Percentiles rank a stretch among this genome's conserved stretches.
Evolutionary conservation across 2,329 filamentous ascomycete genomes (phyloP).

Genomic region (Raffaelea albimanens): DNA sequence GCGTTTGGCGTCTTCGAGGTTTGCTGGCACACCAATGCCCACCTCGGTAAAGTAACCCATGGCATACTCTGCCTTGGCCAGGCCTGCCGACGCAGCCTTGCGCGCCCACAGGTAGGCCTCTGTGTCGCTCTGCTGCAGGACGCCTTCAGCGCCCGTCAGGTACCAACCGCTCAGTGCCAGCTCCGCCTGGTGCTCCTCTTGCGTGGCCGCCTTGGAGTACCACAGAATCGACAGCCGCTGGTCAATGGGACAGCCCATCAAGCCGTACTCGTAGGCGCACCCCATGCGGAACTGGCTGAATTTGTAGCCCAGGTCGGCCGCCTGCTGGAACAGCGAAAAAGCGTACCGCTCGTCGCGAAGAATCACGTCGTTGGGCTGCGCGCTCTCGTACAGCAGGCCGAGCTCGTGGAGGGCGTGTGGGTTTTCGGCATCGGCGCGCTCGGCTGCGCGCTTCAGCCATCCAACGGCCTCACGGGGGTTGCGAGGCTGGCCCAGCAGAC

Average conservation of each 20-base stretch:
- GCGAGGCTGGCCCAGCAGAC: slow-evolving; percentile 74
- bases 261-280: slow-evolving; percentile 80
- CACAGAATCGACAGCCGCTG: slow-evolving; percentile 79
- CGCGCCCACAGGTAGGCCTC: slow-evolving; percentile 96
- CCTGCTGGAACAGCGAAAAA: slow-evolving; percentile 71
- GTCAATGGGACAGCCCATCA: slow-evolving; percentile 75
- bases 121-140: slow-evolving; percentile 84
- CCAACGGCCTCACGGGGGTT: slow-evolving; percentile 79
- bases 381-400: slow-evolving; percentile 55
- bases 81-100: slow-evolving; percentile 78
- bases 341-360: slow-evolving; percentile 76
- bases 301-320: slow-evolving; percentile 85
- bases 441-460: slow-evolving; percentile 89
- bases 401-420: slow-evolving; percentile 93
- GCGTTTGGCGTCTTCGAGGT: slow-evolving; percentile 88
- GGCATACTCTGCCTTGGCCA: slow-evolving; percentile 92
- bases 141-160: slow-evolving; percentile 78
- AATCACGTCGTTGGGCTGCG: slow-evolving; percentile 59
- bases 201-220: slow-evolving; percentile 85
- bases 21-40: slow-evolving; percentile 78
- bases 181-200: slow-evolving; percentile 91
- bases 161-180: slow-evolving; percentile 87
- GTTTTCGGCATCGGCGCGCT: slow-evolving; percentile 79
- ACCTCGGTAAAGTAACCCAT: slow-evolving; percentile 98
- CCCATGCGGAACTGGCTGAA: slow-evolving; percentile 88